A percentile compares a stretch with the other conserved stretches of the same genome.
Conservation (phyloP, 2,329 filamentous ascomycete genomes). For the Colletotrichum kahawae region DNA sequence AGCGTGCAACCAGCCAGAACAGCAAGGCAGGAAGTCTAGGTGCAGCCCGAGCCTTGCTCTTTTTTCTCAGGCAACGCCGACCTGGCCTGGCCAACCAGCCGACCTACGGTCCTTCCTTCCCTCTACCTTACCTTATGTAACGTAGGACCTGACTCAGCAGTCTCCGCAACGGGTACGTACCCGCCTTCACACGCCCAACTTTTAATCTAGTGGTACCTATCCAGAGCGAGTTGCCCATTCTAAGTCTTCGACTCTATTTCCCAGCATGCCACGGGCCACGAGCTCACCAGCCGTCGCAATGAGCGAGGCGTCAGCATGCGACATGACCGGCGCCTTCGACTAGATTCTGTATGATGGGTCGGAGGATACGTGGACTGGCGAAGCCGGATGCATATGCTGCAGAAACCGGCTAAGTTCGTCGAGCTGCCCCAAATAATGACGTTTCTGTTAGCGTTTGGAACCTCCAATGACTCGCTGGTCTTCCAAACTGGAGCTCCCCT, state of each 20-base stretch:
- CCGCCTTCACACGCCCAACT: not conserved
- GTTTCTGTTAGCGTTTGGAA: not conserved
- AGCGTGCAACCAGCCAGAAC: conserved; percentile 5
- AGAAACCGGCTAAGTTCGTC: not conserved
- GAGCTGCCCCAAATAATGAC: not conserved
- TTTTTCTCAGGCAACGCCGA: conserved; percentile 8
- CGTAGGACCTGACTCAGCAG: not conserved
- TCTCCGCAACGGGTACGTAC: not conserved
- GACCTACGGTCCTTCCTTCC: not conserved
- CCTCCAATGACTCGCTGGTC: not conserved
- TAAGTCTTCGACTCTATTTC: not conserved
- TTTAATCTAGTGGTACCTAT: not conserved
- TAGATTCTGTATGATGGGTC: not conserved
- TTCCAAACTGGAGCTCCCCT: not conserved
- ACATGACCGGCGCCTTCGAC: not conserved
- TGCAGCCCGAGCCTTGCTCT: conserved; percentile 12
- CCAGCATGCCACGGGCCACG: not conserved
- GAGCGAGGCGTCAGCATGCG: not conserved
- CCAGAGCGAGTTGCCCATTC: not conserved
- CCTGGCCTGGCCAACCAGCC: not conserved
- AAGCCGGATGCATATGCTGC: not conserved
- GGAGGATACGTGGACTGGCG: not conserved
- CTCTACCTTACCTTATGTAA: not conserved
- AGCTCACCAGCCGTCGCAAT: not conserved
- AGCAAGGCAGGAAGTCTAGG: conserved; percentile 9